Evolutionary conservation across 345 rosid genomes (phyloP), one percentile per base, ranked within the genome.

Genomic region (Salix koriyanagi): DNA sequence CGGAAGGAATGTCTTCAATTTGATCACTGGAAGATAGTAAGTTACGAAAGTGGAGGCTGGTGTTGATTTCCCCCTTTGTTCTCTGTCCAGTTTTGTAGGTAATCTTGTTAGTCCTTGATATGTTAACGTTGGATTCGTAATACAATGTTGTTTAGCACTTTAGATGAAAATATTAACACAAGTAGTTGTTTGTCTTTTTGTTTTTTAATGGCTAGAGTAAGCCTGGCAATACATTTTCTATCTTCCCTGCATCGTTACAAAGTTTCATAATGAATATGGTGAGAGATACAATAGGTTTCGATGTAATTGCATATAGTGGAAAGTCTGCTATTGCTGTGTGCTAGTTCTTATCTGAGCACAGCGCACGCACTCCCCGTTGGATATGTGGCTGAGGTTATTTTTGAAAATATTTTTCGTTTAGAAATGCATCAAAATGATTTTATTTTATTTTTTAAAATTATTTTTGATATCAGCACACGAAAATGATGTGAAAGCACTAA

Each of bases 1-100:
- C 5, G 87, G 85, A 10, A 84, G 28, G 75, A 75, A 79, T 13
- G 75, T 84, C 6, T 52, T 14, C 41, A 68, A 62, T n/a, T 32
- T 78, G 74, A 50, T 84, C 50, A 13, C n/a, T 1, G 34, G 6
- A 44, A 41, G 34, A 5, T 2, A 16, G 28, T 32, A 54, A 70
- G 30, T n/a, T 25, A 0, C 15, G 30, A 54, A 70, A 28, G 73
- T 19, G 32, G 34, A 37, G 60, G 56, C 36, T 12, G 11, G 30
- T 28, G 30, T 28, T 2, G 23, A 56, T 2, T 0, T 7, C 1
- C 4, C 42, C 3, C 9, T 10, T 1, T 5, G 11, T 19, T 54
- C 4, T 56, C 60, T 54, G 60, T 56, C 61, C 25, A 21, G 25
- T n/a, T 56, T 3, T 56, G 13, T 56, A 9, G 26, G 26, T 12